Evolutionary conservation across 108 stramenopile species (phyloP).

Genomic region (Craspedostauros australis): DNA sequence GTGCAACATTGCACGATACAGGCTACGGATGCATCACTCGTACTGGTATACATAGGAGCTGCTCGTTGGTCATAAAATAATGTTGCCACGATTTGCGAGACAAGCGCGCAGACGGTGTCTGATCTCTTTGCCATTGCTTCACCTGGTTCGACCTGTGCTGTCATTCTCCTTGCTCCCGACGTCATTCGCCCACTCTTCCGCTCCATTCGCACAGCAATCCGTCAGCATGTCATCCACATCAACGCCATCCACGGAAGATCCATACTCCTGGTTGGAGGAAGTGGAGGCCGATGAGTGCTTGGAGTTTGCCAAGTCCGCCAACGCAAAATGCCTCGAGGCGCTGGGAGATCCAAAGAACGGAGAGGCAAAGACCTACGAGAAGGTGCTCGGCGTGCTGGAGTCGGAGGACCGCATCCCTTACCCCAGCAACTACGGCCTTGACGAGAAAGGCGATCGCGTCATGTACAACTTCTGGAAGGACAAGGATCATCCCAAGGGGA

Average conservation of each 20-base stretch:
- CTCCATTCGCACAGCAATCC: no score
- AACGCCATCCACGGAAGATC: conserved; percentile 41
- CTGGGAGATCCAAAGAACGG: conserved; percentile 56
- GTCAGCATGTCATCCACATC: neutral
- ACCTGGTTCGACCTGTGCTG: no score
- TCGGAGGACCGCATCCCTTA: conserved; percentile 69
- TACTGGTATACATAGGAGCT: no score
- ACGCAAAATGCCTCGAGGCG: conserved; percentile 53
- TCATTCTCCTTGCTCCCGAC: no score
- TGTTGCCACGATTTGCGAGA: no score
- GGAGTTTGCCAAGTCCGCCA: conserved; percentile 60
- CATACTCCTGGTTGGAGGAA: conserved; percentile 76
- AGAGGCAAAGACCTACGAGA: conserved; percentile 39
- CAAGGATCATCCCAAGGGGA: conserved; percentile 66
- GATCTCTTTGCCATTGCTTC: no score
- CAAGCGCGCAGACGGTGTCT: no score
- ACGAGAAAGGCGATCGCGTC: conserved; percentile 46
- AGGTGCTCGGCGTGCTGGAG: conserved; percentile 51
- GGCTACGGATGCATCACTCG: no score
- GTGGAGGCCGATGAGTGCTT: conserved; percentile 68
- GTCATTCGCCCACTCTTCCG: no score
- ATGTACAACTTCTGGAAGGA: conserved; percentile 80
- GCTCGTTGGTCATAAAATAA: no score
- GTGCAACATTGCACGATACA: no score
- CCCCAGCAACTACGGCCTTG: conserved; percentile 41